Evolutionary conservation across 257 asterid species (phyloP).

Genomic region (Paraleonurus japonicus): DNA sequence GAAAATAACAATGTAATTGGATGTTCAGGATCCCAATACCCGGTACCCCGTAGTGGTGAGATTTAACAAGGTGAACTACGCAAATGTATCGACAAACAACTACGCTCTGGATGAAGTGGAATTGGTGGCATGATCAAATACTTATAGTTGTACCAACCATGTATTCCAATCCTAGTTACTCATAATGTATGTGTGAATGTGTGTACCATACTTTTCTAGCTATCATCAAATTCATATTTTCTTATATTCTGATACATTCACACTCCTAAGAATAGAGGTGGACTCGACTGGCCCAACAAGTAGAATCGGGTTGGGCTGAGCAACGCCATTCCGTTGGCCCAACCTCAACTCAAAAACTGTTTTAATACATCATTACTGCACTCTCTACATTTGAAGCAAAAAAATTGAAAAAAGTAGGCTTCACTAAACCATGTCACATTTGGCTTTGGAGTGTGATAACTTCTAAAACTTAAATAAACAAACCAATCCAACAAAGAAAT

Average conservation of each 20-base stretch:
- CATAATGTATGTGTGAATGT: neutral
- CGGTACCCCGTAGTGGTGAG: conserved; percentile 93
- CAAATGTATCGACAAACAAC: conserved; percentile 93
- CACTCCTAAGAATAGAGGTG: neutral
- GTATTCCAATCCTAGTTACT: neutral
- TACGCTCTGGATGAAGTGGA: conserved; percentile 88
- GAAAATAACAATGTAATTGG: too few species aligned
- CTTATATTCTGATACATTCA: neutral
- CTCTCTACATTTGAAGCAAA: too few species aligned
- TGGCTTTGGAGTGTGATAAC: neutral
- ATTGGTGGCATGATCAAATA: conserved; percentile 22
- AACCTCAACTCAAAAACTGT: neutral
- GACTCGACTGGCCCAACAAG: neutral
- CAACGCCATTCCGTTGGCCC: neutral
- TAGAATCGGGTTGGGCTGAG: neutral
- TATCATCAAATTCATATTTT: neutral
- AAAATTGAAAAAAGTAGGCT: neutral
- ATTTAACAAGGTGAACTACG: conserved; percentile 90
- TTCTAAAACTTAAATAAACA: neutral
- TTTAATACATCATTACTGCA: too few species aligned
- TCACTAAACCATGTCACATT: neutral
- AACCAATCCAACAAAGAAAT: neutral
- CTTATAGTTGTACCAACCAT: neutral
- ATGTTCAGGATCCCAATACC: conserved; percentile 77
- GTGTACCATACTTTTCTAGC: neutral